Conservation (phyloP, 768 basidiomycete species). For the Pleurotus cornucopiae region DNA sequence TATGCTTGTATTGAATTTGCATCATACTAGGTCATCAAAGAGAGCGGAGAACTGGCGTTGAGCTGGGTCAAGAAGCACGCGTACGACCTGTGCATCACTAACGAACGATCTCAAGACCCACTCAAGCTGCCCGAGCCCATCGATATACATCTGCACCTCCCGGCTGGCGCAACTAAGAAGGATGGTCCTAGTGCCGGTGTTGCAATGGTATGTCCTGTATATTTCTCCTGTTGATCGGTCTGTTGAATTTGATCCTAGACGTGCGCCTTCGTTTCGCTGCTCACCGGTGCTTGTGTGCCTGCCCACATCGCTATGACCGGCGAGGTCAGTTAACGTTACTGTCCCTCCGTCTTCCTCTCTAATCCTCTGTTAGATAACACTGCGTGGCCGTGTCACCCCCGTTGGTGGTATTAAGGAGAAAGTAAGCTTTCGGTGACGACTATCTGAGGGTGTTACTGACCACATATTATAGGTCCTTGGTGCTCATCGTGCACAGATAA, state of each 20-base stretch:
- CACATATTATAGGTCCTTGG: slow-evolving; percentile 53
- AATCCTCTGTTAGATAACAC: slow-evolving; percentile 53
- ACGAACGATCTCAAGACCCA: slow-evolving; percentile 64
- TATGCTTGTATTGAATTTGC: background rate
- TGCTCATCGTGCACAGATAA: slow-evolving; percentile 82
- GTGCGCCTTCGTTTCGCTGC: slow-evolving; percentile 82
- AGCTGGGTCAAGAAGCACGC: slow-evolving; percentile 91
- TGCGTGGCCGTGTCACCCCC: slow-evolving; percentile 76
- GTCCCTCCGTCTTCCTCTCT: background rate
- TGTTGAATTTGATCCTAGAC: slow-evolving; percentile 33
- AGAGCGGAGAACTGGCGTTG: slow-evolving; percentile 85
- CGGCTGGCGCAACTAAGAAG: slow-evolving; percentile 88
- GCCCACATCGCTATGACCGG: slow-evolving; percentile 85
- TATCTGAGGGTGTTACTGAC: too few relatives aligned
- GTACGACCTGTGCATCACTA: slow-evolving; percentile 75
- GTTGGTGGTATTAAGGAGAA: slow-evolving; percentile 94
- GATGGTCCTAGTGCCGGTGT: slow-evolving; percentile 91
- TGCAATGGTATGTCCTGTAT: slow-evolving; percentile 61
- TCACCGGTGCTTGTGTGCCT: slow-evolving; percentile 73
- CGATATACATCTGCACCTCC: slow-evolving; percentile 87
- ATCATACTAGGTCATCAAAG: slow-evolving; percentile 68
- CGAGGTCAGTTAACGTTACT: slow-evolving; percentile 44
- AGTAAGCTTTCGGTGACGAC: slow-evolving; percentile 17
- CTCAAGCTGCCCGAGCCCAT: slow-evolving; percentile 68
- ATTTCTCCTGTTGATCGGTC: background rate